phyloP scores from a whole-genome alignment of 495 filamentous ascomycete species.

The Entonaema liquescens region DNA sequence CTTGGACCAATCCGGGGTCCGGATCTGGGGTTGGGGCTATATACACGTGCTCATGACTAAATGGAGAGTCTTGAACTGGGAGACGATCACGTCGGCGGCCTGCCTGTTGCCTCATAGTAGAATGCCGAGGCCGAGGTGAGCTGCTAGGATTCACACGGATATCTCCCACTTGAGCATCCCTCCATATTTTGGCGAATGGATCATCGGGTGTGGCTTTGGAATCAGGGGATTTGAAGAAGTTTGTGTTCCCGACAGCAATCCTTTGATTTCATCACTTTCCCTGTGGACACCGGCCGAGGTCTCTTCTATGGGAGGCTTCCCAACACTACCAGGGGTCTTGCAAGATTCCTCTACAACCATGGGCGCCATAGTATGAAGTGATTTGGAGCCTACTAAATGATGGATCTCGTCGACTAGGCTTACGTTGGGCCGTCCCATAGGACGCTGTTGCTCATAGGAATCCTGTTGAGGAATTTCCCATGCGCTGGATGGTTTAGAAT shows the following conservation, averaged over 20 bases:
- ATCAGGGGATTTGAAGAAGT: not conserved
- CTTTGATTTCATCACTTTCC: not conserved
- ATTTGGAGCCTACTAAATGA: not conserved
- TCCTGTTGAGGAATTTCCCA: not conserved
- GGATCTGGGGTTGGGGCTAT: not conserved
- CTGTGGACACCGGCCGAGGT: not conserved
- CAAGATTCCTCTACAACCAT: not conserved
- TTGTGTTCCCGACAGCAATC: not conserved
- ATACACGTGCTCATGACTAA: not conserved
- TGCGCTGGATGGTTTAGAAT: not conserved
- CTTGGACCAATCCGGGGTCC: not conserved
- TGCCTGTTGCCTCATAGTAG: slow-evolving; percentile 48
- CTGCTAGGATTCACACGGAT: slow-evolving; percentile 5
- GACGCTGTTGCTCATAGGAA: not conserved
- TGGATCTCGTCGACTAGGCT: not conserved
- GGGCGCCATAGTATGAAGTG: not conserved
- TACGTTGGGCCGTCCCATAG: not conserved
- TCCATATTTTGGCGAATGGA: slow-evolving; percentile 8
- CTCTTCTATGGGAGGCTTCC: not conserved
- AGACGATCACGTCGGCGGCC: not conserved
- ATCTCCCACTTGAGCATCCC: not conserved
- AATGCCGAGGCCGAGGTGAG: slow-evolving; percentile 25
- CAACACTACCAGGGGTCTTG: not conserved
- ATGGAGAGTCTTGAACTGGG: not conserved
- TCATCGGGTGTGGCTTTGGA: slow-evolving; percentile 3